A percentile compares a stretch with the other conserved stretches of the same genome.
Conservation (phyloP, 2,329 filamentous ascomycete species). For the Thelonectria discophora region DNA sequence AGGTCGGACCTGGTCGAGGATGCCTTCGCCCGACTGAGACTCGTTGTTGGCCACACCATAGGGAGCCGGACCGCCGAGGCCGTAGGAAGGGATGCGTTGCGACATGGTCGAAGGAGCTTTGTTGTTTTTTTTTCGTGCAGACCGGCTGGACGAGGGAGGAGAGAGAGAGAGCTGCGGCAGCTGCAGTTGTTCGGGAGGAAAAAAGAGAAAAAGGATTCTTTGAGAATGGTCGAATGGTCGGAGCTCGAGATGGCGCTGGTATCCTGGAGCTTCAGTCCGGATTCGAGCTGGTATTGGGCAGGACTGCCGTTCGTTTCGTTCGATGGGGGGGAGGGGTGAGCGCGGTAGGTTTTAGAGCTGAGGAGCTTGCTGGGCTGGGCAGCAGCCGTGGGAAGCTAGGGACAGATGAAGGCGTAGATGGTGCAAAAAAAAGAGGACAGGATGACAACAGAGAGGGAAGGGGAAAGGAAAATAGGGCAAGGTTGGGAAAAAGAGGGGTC, state of each 20-base stretch:
- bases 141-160: slow-evolving; percentile 40
- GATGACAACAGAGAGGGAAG: slow-evolving; percentile 22
- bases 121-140: slow-evolving; percentile 37
- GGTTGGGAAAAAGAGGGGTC: slow-evolving; percentile 22
- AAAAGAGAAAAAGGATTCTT: background rate
- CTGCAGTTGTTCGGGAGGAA: slow-evolving; percentile 1
- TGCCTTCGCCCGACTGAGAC: slow-evolving; percentile 69
- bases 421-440: slow-evolving; percentile 12
- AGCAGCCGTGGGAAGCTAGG: too few relatives aligned
- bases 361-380: too few relatives aligned
- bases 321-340: too few relatives aligned
- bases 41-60: slow-evolving; percentile 68
- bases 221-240: slow-evolving; percentile 3
- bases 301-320: too few relatives aligned
- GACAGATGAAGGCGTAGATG: background rate
- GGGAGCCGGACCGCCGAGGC: slow-evolving; percentile 75
- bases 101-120: slow-evolving; percentile 46
- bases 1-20: slow-evolving; percentile 85
- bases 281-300: slow-evolving; percentile 10
- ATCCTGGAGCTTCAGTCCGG: slow-evolving; percentile 12
- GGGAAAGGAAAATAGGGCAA: background rate
- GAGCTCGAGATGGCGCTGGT: slow-evolving; percentile 9
- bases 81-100: slow-evolving; percentile 77
- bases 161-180: slow-evolving; percentile 9
- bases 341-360: slow-evolving; percentile 5